These are phyloP conservation scores for Dentipellis fragilis DNA, from an alignment of 768 basidiomycete genomes.

Conservation along the genomic window DNA sequence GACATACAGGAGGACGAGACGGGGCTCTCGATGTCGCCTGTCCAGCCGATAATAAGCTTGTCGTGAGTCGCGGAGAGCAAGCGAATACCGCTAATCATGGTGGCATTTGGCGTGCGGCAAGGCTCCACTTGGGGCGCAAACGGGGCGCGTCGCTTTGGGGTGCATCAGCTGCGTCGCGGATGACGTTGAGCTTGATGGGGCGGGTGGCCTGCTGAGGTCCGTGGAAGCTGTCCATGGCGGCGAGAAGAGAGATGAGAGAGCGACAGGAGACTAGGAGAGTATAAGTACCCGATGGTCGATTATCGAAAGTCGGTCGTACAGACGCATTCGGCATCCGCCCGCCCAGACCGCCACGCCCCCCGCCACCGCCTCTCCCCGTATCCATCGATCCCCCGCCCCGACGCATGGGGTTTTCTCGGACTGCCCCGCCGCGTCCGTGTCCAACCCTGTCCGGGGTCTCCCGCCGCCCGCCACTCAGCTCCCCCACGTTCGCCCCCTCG, in stretches of 20 bases:
- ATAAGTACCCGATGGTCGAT: background rate
- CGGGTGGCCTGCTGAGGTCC: constrained; percentile 35
- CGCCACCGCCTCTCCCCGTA: background rate
- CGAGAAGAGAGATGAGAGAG: background rate
- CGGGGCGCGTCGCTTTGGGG: constrained; percentile 9
- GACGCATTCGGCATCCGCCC: background rate
- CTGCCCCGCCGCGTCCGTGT: background rate
- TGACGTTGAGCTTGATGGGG: constrained; percentile 58
- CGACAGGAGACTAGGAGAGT: background rate
- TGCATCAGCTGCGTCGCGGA: constrained; percentile 50
- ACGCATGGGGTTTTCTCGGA: background rate
- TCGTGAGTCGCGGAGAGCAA: constrained; percentile 78
- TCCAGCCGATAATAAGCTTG: constrained; percentile 90
- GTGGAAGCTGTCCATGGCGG: constrained; percentile 58
- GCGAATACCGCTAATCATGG: constrained; percentile 90
- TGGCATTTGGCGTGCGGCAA: constrained; percentile 74
- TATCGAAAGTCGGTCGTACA: background rate
- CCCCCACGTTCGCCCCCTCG: background rate
- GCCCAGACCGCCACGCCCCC: background rate
- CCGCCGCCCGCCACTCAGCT: background rate
- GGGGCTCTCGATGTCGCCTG: constrained; percentile 64
- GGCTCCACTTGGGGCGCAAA: constrained; percentile 46
- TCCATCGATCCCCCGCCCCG: background rate
- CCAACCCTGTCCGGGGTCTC: background rate
- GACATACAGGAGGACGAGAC: constrained; percentile 19